These are phyloP conservation scores for Phytophthora macrochlamydospora DNA, from an alignment of 352 stramenopile genomes.

Conservation along the genomic window DNA sequence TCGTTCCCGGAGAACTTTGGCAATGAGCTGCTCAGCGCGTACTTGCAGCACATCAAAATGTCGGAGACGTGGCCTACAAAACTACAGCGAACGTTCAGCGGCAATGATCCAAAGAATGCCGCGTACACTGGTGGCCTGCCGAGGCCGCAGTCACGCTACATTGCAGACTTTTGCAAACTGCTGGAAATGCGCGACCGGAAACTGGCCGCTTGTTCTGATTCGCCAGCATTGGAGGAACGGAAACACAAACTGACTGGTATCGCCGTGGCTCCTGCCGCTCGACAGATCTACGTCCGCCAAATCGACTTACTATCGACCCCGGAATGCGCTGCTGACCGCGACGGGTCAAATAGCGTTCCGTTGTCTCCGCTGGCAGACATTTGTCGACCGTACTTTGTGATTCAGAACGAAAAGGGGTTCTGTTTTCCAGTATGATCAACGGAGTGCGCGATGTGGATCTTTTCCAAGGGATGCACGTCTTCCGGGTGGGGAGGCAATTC, in stretches of 20 bases:
- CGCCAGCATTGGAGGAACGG: slow-evolving; percentile 54
- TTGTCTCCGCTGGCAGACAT: slow-evolving; percentile 26
- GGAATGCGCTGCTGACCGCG: slow-evolving; percentile 20
- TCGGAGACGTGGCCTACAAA: slow-evolving; percentile 79
- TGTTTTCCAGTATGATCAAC: slow-evolving; percentile 89
- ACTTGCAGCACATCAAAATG: slow-evolving; percentile 75
- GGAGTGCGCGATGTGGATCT: slow-evolving; percentile 74
- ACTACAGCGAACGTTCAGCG: slow-evolving; percentile 80
- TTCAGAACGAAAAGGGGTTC: slow-evolving; percentile 85
- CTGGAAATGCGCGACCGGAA: slow-evolving; percentile 78
- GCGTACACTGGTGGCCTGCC: slow-evolving; percentile 69
- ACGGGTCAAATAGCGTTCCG: slow-evolving; percentile 4
- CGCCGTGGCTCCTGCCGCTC: slow-evolving; percentile 66
- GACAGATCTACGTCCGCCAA: slow-evolving; percentile 81
- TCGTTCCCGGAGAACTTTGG: slow-evolving; percentile 75
- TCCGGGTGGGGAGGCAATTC: slow-evolving; percentile 69
- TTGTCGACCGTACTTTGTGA: slow-evolving; percentile 86
- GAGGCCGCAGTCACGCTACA: slow-evolving; percentile 77
- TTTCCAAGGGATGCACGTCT: slow-evolving; percentile 57
- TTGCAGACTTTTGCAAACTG: slow-evolving; percentile 79
- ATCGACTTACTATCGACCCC: slow-evolving; percentile 58
- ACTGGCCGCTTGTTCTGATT: slow-evolving; percentile 51
- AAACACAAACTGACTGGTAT: slow-evolving; percentile 85
- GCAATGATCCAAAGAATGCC: slow-evolving; percentile 69
- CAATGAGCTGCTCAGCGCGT: slow-evolving; percentile 75